Evolutionary conservation across 495 filamentous ascomycete species (phyloP).

Genomic region (Aspergillus sclerotiicarbonarius): DNA sequence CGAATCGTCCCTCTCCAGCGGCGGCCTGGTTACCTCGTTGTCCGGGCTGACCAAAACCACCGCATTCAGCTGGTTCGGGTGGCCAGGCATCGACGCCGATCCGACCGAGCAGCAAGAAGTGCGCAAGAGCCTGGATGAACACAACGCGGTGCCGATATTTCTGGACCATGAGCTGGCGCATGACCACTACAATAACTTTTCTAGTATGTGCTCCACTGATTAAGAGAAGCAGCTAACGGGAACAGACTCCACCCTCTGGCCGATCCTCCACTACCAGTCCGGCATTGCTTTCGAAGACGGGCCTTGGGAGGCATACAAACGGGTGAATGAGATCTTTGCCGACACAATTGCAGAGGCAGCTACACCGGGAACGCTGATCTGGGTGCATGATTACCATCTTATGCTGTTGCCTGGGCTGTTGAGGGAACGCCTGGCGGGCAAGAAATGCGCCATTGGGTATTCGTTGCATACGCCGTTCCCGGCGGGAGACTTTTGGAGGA

Average conservation of each 20-base stretch:
- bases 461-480: slow-evolving; percentile 96
- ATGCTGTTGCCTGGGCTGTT: slow-evolving; percentile 88
- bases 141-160: slow-evolving; percentile 54
- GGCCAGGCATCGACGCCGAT: slow-evolving; percentile 71
- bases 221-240: too few species aligned
- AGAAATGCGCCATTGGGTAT: slow-evolving; percentile 87
- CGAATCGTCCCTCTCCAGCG: slow-evolving; percentile 78
- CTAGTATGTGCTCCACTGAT: slow-evolving; percentile 33
- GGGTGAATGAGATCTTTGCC: slow-evolving; percentile 85
- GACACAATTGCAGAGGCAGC: slow-evolving; percentile 70
- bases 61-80: slow-evolving; percentile 90
- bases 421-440: slow-evolving; percentile 67
- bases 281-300: slow-evolving; percentile 86
- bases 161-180: slow-evolving; percentile 53
- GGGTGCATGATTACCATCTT: slow-evolving; percentile 96
- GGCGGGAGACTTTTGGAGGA: slow-evolving; percentile 86
- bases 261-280: slow-evolving; percentile 92
- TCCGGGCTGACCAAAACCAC: slow-evolving; percentile 82
- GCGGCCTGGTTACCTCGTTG: slow-evolving; percentile 82
- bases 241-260: slow-evolving; percentile 92
- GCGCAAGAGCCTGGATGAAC: slow-evolving; percentile 40
- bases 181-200: slow-evolving; percentile 61
- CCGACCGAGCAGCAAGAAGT: slow-evolving; percentile 45
- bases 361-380: slow-evolving; percentile 77
- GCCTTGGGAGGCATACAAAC: slow-evolving; percentile 80